Percentiles rank a stretch among this genome's conserved stretches.
Conservation (phyloP, 768 basidiomycete genomes). For the Leccinum ochraceum region DNA sequence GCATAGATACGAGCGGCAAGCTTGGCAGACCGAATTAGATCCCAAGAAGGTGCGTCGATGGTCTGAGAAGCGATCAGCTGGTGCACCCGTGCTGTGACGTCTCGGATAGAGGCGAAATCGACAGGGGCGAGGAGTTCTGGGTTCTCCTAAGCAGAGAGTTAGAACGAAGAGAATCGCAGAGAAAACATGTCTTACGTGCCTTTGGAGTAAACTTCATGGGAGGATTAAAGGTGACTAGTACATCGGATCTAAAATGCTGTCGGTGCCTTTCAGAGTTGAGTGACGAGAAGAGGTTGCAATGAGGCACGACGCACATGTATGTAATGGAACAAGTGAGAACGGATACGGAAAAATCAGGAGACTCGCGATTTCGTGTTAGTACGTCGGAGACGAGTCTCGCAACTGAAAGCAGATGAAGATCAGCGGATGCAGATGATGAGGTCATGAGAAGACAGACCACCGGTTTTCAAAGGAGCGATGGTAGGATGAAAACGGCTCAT, state of each 20-base stretch:
- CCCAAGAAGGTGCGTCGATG: slow-evolving; percentile 85
- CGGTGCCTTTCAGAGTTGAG: slow-evolving; percentile 56
- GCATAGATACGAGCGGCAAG: slow-evolving; percentile 80
- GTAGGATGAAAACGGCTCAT: slow-evolving; percentile 82
- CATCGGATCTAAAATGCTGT: slow-evolving; percentile 86
- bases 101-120: slow-evolving; percentile 59
- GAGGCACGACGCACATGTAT: slow-evolving; percentile 56
- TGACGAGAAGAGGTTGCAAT: neutral
- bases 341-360: slow-evolving; percentile 70
- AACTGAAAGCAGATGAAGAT: slow-evolving; percentile 42
- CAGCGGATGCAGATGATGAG: neutral
- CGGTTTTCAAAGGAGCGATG: slow-evolving; percentile 87
- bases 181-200: slow-evolving; percentile 34
- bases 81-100: slow-evolving; percentile 61
- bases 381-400: slow-evolving; percentile 81
- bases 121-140: slow-evolving; percentile 72
- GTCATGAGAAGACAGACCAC: slow-evolving; percentile 49
- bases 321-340: slow-evolving; percentile 80
- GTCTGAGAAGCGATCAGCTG: slow-evolving; percentile 74
- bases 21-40: slow-evolving; percentile 71
- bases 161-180: neutral
- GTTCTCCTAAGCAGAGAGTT: slow-evolving; percentile 48
- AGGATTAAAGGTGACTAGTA: slow-evolving; percentile 78
- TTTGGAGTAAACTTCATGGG: slow-evolving; percentile 67
- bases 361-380: slow-evolving; percentile 63